Evolutionary conservation across 2,329 filamentous ascomycete genomes (phyloP).

Genomic region (Colletotrichum australisinense): DNA sequence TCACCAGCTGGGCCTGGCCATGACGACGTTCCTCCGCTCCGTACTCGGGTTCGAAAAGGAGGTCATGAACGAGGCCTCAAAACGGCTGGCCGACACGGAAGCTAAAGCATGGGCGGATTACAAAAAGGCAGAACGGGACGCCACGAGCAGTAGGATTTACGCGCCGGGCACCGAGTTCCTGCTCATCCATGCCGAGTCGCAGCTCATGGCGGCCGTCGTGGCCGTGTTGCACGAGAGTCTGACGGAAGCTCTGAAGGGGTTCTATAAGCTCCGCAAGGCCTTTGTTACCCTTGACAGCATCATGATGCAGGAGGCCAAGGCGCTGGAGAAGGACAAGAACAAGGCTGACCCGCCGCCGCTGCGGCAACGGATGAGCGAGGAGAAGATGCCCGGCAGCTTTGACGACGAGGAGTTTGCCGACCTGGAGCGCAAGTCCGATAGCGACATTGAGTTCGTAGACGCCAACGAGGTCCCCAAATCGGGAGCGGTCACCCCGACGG

Average conservation of each 20-base stretch:
- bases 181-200: conserved; percentile 84
- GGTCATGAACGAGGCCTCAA: conserved; percentile 84
- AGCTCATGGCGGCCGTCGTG: conserved; percentile 90
- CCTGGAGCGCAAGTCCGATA: conserved; percentile 44
- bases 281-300: conserved; percentile 86
- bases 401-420: conserved; percentile 49
- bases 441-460: conserved; percentile 66
- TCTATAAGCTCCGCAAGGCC: conserved; percentile 92
- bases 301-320: conserved; percentile 76
- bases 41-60: conserved; percentile 93
- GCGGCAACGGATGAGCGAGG: conserved; percentile 38
- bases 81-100: conserved; percentile 80
- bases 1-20: conserved; percentile 84
- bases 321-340: conserved; percentile 41
- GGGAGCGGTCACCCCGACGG: conserved; percentile 57
- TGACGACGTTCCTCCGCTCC: conserved; percentile 86
- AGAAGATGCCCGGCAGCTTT: conserved; percentile 52
- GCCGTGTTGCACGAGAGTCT: conserved; percentile 92
- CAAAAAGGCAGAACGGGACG: conserved; percentile 70
- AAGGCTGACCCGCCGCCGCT: conserved; percentile 34
- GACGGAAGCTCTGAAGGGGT: conserved; percentile 90
- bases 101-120: conserved; percentile 80
- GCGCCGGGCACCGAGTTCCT: conserved; percentile 88
- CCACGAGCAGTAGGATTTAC: conserved; percentile 66
- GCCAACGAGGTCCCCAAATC: conserved; percentile 59